Percentiles rank a stretch among this genome's conserved stretches.
phyloP scores from a whole-genome alignment of 164 flowering plant species.

The Magnolia sinica region DNA sequence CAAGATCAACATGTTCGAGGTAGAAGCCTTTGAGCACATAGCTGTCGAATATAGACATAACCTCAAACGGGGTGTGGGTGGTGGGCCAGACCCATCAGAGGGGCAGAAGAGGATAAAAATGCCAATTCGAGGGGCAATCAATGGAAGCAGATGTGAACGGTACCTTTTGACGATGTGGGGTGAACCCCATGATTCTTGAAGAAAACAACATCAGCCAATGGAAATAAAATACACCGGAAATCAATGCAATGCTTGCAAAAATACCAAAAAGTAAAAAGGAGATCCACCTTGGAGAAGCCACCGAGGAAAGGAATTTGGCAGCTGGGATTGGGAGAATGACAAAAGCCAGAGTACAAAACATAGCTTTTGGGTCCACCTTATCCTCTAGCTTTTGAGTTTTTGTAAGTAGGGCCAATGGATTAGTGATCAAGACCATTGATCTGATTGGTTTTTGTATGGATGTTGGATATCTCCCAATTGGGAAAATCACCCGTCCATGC shows the following conservation, averaged over 20 bases:
- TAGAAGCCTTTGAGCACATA: conserved; percentile 78
- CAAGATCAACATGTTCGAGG: conserved; percentile 82
- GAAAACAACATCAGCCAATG: not conserved
- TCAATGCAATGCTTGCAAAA: not conserved
- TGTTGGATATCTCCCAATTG: not conserved
- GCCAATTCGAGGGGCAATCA: conserved; percentile 23
- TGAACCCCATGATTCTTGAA: conserved; percentile 39
- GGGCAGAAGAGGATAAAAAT: conserved; percentile 21
- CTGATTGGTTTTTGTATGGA: not conserved
- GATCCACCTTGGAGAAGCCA: conserved; percentile 1
- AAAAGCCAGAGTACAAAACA: not conserved
- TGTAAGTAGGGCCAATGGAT: not conserved
- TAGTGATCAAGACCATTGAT: not conserved
- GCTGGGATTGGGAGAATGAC: not conserved
- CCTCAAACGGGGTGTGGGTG: conserved; percentile 32
- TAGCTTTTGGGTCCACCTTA: not conserved
- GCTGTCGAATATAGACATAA: conserved; percentile 81
- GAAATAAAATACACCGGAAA: not conserved
- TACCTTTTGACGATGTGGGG: conserved; percentile 68
- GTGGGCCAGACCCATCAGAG: not conserved
- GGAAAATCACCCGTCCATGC: not conserved
- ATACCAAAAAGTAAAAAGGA: not conserved
- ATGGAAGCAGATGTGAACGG: conserved; percentile 34
- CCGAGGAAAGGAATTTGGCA: conserved; percentile 1
- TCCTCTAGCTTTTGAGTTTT: not conserved